phyloP scores from a whole-genome alignment of 306 rosid species.

The Acacia melanoxylon region DNA sequence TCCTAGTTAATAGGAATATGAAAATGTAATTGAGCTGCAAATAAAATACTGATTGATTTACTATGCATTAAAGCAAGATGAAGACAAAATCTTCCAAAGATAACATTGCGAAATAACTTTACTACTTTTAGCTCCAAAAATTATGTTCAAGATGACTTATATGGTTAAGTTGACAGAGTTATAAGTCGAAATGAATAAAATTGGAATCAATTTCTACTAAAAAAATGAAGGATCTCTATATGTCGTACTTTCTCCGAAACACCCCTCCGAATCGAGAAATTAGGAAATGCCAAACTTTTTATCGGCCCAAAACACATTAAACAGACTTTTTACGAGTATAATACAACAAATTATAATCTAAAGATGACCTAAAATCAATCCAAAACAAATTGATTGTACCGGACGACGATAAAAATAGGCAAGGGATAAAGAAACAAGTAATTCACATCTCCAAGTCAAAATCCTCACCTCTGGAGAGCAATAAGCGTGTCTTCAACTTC shows the following conservation, averaged over 20 bases:
- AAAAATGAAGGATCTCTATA: not conserved
- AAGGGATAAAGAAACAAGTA: not conserved
- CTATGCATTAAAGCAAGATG: not conserved
- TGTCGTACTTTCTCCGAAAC: not conserved
- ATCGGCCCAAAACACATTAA: not conserved
- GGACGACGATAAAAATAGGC: not conserved
- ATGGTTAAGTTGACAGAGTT: not conserved
- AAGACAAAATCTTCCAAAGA: not conserved
- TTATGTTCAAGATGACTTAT: not conserved
- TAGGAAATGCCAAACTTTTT: not conserved
- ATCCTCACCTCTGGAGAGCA: constrained; percentile 56
- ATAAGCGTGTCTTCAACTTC: constrained; percentile 58
- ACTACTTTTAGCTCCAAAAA: not conserved
- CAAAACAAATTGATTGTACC: not conserved
- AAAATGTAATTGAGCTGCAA: not conserved
- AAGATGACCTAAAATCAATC: not conserved
- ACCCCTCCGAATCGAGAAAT: not conserved
- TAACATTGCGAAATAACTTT: not conserved
- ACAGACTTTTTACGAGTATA: not conserved
- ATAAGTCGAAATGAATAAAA: not conserved
- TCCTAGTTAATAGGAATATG: not conserved
- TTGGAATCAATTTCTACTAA: constrained; percentile 1
- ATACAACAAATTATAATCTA: not conserved
- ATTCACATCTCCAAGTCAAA: not conserved
- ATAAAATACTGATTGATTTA: constrained; percentile 3